Base-by-base conservation (phyloP, 805 yeast genomes). In the Hanseniaspora taiwanica region DNA sequence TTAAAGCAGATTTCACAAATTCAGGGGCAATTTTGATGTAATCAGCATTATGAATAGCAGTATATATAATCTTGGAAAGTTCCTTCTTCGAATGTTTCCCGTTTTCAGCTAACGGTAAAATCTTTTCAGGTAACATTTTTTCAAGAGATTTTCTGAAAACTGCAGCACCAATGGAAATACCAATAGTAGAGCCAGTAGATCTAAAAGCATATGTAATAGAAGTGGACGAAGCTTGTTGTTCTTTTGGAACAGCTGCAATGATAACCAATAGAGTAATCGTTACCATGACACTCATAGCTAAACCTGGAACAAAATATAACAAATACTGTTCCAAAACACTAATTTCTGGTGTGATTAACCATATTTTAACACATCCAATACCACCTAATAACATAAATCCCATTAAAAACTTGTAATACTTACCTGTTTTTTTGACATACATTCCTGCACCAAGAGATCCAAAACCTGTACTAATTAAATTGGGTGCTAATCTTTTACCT, bases 121-220 rank as follows among this genome's bases (percentile, higher is more conserved):
- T 64, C 10, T 56, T 52, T 0, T 36, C 39, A 1, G 40, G 35
- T 27, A 72, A 46, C 27, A 49, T 46, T 1, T 41, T 34, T 18
- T 55, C 50, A 23, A 78, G 59, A 3, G 66, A 53, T 34, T 61
- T 57, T 36, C 72, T 76, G 57, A 79, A 78, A 18, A 79, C 65
- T 4, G 81, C 76, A 4, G 80, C 72, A 0, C 78, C 80, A 35
- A 76, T 54, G 0, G 85, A 64, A 13, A 84, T 86, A 29, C 94
- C 94, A 37, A 83, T 59, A 0, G 91, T 81, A n/a, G 89, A 79
- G 0, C 94, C 94, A 1, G 86, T 78, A 8, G 89, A 78, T 52
- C 94, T 69, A 64, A 81, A 84, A 0, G 87, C 86, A 56, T 87
- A 86, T 53, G 84, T 94, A 43, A 87, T 81, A 0, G 94, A 82